phyloP scores from a whole-genome alignment of 2,329 filamentous ascomycete genomes.

The Aspergillus cejpii region DNA sequence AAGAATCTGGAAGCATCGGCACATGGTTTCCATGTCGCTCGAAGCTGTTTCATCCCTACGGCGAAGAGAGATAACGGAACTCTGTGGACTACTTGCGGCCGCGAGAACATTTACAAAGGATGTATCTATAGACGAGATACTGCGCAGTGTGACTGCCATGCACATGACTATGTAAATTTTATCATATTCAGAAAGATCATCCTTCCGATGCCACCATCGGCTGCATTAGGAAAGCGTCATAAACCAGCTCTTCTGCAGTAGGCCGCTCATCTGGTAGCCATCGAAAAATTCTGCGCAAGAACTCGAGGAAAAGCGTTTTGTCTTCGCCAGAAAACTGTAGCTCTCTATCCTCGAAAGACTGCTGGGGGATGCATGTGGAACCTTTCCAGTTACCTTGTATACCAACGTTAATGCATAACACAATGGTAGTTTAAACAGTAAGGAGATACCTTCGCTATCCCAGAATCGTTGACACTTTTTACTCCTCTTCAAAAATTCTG shows the following conservation, averaged over 20 bases:
- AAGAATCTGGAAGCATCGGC: too few species aligned
- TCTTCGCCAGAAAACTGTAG: conserved; percentile 22
- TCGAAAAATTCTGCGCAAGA: conserved; percentile 29
- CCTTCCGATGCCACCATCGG: conserved; percentile 25
- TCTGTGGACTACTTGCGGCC: too few species aligned
- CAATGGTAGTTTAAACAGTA: not conserved
- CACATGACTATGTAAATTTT: not conserved
- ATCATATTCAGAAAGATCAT: too few species aligned
- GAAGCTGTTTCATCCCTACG: too few species aligned
- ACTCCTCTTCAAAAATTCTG: conserved; percentile 12
- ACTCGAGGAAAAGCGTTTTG: conserved; percentile 22
- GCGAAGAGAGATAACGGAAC: too few species aligned
- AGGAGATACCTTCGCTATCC: conserved; percentile 14
- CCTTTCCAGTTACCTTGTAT: conserved; percentile 29
- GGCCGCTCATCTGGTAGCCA: conserved; percentile 30
- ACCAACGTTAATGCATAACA: too few species aligned
- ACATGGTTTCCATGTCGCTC: too few species aligned
- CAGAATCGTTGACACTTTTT: conserved; percentile 10
- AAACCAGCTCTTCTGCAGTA: conserved; percentile 23
- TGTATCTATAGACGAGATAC: too few species aligned
- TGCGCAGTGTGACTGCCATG: not conserved
- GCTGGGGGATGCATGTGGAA: conserved; percentile 21
- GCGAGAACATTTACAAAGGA: too few species aligned
- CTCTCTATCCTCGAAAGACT: conserved; percentile 20
- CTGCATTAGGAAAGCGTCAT: conserved; percentile 20